Base-by-base conservation (phyloP, 225 moss, liverwort and hornwort species). In the Lunularia cruciata region DNA sequence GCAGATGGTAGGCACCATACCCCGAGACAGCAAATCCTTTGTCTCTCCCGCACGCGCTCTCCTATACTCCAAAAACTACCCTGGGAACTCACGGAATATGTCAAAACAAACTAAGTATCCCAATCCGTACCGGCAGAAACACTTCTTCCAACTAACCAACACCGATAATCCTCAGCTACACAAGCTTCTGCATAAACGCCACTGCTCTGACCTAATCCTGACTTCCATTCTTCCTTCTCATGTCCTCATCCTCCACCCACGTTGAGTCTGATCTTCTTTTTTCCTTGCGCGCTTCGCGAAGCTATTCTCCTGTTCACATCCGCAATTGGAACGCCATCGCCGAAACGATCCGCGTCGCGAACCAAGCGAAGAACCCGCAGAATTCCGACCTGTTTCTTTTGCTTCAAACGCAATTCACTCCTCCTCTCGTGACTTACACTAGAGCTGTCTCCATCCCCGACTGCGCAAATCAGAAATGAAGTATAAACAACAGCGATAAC, bases 181-280 rank as follows among this genome's bases (percentile, higher is more conserved):
- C 39, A 40, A 52, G 12, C 32, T 26, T 59, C 60, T 59, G 2
- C 52, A 57, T 43, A 14, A 28, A 67, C 7, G 19, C 46, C 65
- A 47, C 46, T 4, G 46, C 30, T 65, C 19, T 46, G 57, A 72
- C 77, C 77, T 77, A 77, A 77, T 59, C 3, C 60, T 59, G 10
- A 68, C 27, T 28, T 58, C 60, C 76, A 66, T 71, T 5, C 67
- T 55, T 34, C 8, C 35, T 37, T 28, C 34, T 55, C 37, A 13
- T 22, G 40, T 19, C 32, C 40, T 3, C 15, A 46, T 39, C 28
- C 1, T 27, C 42, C 49, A 10, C 1, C 23, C 47, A 6, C 66
- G 33, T n/a, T 9, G 46, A 46, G 20, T 14, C 30, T 39, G n/a
- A 30, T 65, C 65, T 47, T 47, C 47, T 46, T 32, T 22, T 46